Evolutionary conservation across 805 yeast species (phyloP).

Genomic region (Metschnikowia gelsemii): DNA sequence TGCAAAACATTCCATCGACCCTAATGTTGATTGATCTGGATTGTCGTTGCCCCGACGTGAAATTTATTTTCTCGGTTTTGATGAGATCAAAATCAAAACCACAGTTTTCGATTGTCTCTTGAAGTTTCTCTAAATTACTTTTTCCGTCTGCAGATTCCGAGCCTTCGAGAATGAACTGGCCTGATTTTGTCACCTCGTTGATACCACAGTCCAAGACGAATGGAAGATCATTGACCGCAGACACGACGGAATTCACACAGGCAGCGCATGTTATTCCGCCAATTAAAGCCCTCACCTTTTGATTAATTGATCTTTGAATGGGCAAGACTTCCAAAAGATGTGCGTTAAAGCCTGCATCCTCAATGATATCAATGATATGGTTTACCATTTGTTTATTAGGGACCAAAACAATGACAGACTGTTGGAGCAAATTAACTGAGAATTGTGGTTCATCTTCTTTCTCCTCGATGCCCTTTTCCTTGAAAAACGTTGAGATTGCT

Average conservation of each 20-base stretch:
- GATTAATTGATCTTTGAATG: constrained; percentile 47
- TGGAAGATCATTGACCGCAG: constrained; percentile 46
- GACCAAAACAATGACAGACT: constrained; percentile 53
- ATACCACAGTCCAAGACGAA: constrained; percentile 55
- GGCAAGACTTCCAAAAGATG: constrained; percentile 60
- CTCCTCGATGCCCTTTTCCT: constrained; percentile 1
- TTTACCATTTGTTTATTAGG: constrained; percentile 50
- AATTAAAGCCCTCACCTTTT: constrained; percentile 56
- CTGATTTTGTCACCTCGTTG: constrained; percentile 60
- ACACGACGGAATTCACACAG: constrained; percentile 57
- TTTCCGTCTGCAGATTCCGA: constrained; percentile 24
- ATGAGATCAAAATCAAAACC: constrained; percentile 62
- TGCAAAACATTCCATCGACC: constrained; percentile 68
- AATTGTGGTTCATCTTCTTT: constrained; percentile 30
- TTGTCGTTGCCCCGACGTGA: constrained; percentile 46
- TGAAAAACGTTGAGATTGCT: constrained; percentile 28
- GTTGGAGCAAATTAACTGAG: constrained; percentile 52
- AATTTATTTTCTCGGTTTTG: constrained; percentile 44
- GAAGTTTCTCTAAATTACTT: constrained; percentile 38
- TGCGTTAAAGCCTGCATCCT: constrained; percentile 43
- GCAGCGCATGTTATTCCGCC: constrained; percentile 79
- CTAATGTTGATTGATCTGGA: constrained; percentile 57
- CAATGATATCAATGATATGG: constrained; percentile 27
- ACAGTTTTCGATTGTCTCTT: constrained; percentile 57
- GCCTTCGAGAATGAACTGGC: constrained; percentile 55